Evolutionary conservation across 257 asterid genomes (phyloP).

Genomic region (Anisodus tanguticus): DNA sequence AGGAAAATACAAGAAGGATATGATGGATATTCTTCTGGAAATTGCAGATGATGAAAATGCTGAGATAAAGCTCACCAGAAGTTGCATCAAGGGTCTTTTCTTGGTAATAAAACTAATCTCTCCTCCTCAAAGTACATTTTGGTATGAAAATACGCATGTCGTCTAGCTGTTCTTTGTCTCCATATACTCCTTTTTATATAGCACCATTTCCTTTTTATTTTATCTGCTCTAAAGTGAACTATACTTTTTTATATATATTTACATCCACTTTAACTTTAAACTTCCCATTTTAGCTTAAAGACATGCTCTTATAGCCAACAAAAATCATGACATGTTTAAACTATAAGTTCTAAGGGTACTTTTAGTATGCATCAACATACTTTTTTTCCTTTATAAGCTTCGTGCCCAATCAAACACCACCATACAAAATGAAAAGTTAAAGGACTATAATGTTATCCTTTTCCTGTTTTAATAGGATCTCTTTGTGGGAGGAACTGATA

Average conservation of each 20-base stretch:
- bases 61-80: constrained; percentile 39
- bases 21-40: constrained; percentile 38
- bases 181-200: too few relatives aligned
- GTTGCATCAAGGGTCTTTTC: constrained; percentile 41
- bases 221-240: too few relatives aligned
- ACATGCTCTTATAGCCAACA: background rate
- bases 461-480: constrained; percentile 34
- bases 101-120: constrained; percentile 27
- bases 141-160: too few relatives aligned
- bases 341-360: background rate
- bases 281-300: background rate
- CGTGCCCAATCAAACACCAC: background rate
- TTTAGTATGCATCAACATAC: background rate
- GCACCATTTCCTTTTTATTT: too few relatives aligned
- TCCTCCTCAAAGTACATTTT: background rate
- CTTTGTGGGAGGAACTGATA: constrained; percentile 46
- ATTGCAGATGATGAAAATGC: constrained; percentile 32
- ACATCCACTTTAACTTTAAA: background rate
- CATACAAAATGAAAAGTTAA: background rate
- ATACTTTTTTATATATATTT: too few relatives aligned
- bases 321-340: background rate
- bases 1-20: constrained; percentile 32
- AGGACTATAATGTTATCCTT: background rate
- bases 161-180: too few relatives aligned
- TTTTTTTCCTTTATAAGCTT: background rate